phyloP scores from a whole-genome alignment of 2,329 filamentous ascomycete species.

The Ascochyta rabiei region DNA sequence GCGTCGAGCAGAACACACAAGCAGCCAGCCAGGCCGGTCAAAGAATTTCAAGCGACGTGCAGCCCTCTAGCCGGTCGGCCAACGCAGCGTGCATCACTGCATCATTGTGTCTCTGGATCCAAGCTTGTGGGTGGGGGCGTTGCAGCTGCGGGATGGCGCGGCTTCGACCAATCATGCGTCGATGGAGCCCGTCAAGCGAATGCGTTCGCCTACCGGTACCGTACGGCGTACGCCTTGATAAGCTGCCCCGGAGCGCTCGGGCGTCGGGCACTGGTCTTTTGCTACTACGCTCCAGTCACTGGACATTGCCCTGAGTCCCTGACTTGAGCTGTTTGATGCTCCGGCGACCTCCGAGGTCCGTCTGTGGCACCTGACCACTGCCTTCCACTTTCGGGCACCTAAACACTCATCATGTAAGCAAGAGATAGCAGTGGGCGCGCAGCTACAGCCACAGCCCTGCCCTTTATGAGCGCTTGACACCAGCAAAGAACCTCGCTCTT shows the following conservation, averaged over 20 bases:
- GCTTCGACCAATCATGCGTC: constrained; percentile 9
- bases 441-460: background rate
- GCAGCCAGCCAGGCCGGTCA: constrained; percentile 9
- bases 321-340: constrained; percentile 4
- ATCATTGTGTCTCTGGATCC: constrained; percentile 13
- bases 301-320: no score
- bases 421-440: constrained; percentile 11
- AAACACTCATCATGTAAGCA: constrained; percentile 12
- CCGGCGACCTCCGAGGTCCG: constrained; percentile 17
- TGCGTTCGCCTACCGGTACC: constrained; percentile 12
- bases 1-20: constrained; percentile 8
- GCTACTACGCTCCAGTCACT: constrained; percentile 1
- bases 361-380: constrained; percentile 13
- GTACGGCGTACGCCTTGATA: constrained; percentile 18
- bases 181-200: constrained; percentile 18
- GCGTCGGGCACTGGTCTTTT: background rate
- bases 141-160: constrained; percentile 13
- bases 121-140: constrained; percentile 19
- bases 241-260: constrained; percentile 7
- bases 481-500: background rate
- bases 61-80: constrained; percentile 14
- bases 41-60: constrained; percentile 17
- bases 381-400: constrained; percentile 15
- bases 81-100: constrained; percentile 17
- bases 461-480: background rate